Base-by-base conservation (phyloP, 2,329 filamentous ascomycete species). In the Cordyceps javanica region DNA sequence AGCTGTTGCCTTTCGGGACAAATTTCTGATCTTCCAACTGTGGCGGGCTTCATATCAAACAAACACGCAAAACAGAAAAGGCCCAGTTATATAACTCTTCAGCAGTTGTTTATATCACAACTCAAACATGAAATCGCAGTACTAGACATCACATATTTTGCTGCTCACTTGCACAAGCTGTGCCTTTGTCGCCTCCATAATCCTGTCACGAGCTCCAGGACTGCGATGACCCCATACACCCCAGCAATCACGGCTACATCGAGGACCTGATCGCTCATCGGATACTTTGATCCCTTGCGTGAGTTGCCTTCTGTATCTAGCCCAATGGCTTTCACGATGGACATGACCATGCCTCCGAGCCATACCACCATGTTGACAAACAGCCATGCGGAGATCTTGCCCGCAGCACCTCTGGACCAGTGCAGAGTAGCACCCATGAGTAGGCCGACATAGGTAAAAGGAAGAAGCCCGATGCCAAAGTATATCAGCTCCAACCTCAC, bases 161-260 rank as follows among this genome's bases (percentile, higher is more conserved):
- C 26, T 46, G 9, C 23, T 32, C 13, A 56, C 53, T 56, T 55
- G 30, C 11, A 10, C 34, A 32, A n/a, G 3, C 26, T n/a, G 16
- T 13, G 44, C 16, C 25, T 34, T 14, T 23, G 45, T n/a, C 32
- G 42, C 39, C 56, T 41, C 48, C 39, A 58, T 14, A 49, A 11
- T 3, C 30, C 21, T 4, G 32, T 45, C 23, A 44, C 49, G 4
- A 46, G 21, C 30, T 58, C 56, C 8, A 58, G 56, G 8, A 23
- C 41, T 1, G 41, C 41, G 32, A 58, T 30, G 11, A 48, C 56
- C 10, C 30, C 48, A 30, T 58, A 58, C 30, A 58, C 56, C 5
- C 56, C 56, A 3, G 56, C 56, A 45, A 58, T 53, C 14, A 58
- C 56, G 2, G 39, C 49, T 21, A 58, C 56, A 23, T 58, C 56